Percentiles rank a stretch among this genome's conserved stretches.
phyloP scores from a whole-genome alignment of 2,329 filamentous ascomycete species.

The Coniella lustricola region DNA sequence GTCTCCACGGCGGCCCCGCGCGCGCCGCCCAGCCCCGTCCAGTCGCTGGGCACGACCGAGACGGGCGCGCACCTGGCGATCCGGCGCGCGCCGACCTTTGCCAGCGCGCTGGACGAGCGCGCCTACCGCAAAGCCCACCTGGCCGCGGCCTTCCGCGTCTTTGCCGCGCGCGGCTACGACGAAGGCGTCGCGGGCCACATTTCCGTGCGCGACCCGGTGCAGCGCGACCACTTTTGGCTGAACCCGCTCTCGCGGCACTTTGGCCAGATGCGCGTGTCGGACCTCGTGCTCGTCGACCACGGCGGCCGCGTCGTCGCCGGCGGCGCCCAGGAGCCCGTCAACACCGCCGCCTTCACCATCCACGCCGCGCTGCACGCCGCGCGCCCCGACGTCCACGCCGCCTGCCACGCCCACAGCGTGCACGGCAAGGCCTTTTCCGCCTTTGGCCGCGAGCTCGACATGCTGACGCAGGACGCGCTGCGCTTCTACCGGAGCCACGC shows the following conservation, averaged over 20 bases:
- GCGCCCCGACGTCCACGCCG: conserved; percentile 56
- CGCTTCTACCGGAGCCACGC: conserved; percentile 59
- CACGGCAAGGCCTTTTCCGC: conserved; percentile 60
- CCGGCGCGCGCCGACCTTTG: conserved; percentile 46
- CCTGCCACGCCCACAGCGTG: conserved; percentile 60
- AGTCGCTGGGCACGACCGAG: conserved; percentile 14
- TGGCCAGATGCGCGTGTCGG: conserved; percentile 55
- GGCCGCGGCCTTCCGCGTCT: conserved; percentile 53
- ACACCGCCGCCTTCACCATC: conserved; percentile 64
- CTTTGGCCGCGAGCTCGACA: conserved; percentile 58
- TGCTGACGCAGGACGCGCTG: conserved; percentile 60
- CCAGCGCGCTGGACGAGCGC: conserved; percentile 43
- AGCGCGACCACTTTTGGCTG: conserved; percentile 21
- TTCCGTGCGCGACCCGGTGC: conserved; percentile 18
- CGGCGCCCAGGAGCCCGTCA: conserved; percentile 57
- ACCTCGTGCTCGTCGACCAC: conserved; percentile 60
- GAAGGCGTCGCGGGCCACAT: conserved; percentile 60
- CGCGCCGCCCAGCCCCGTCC: conserved; percentile 12
- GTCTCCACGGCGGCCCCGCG: neutral
- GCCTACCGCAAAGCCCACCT: conserved; percentile 51
- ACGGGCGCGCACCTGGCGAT: conserved; percentile 20
- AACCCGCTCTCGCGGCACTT: conserved; percentile 62
- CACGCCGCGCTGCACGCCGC: conserved; percentile 61
- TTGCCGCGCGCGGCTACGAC: conserved; percentile 51
- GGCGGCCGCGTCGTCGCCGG: conserved; percentile 57